Base-by-base conservation (phyloP, 257 asterid species). In the Henckelia pumila region DNA sequence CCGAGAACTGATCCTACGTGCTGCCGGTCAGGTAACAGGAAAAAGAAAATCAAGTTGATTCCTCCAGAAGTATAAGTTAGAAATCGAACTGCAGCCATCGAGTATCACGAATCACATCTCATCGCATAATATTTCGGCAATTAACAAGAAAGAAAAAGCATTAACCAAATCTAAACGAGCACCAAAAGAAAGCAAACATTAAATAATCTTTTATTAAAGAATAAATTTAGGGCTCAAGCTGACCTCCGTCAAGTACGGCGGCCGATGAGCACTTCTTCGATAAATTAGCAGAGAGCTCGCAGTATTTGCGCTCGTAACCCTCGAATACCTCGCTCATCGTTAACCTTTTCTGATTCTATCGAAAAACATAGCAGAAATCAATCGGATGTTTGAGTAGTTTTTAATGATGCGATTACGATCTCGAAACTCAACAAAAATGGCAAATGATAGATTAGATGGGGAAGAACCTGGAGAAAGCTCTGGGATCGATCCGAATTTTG, bases 251-350 rank as follows among this genome's bases (percentile, higher is more conserved):
- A 16, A 77, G 68, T 50, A 65, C 44, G 59, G 35, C 32, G 30
- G 64, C 80, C 4, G 80, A 60, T 2, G 76, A 62, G 64, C 75
- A 63, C 65, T 63, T 80, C 71, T 77, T 71, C 28, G 47, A 68
- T 16, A 80, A 69, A 71, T 71, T 66, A 2, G 80, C 75, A 16
- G 89, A 83, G 49, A 86, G 79, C 82, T 86, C 84, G 69, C 89
- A 86, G 74, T 83, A 86, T 65, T 78, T 87, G 66, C 82, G 76
- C 29, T 86, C 92, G 75, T 69, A 79, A 59, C 85, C 81, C 63
- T 86, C 92, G 24, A 83, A 86, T 19, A 59, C 76, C 28, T 79
- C 75, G 68, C 85, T 76, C 92, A 86, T 83, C 76, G 30, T 28
- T 28, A 80, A 68, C 71, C 78, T 66, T 56, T 55, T 56, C 72